Conservation (phyloP, 768 basidiomycete species). For the Lactifluus subvellereus region DNA sequence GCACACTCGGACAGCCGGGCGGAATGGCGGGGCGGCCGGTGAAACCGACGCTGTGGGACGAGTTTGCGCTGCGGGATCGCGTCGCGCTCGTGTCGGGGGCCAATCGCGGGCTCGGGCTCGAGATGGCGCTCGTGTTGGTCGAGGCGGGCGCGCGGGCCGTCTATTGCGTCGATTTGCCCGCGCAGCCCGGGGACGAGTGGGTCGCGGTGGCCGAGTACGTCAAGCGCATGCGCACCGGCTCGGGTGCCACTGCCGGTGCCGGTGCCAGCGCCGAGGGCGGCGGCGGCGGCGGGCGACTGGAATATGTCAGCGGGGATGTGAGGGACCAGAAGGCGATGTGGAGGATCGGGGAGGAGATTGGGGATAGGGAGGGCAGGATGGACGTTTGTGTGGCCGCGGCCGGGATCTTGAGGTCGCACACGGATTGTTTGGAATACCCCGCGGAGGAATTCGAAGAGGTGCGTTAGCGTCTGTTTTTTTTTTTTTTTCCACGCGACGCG, state of each 20-base stretch:
- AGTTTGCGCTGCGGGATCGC: conserved; percentile 51
- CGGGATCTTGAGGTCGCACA: conserved; percentile 57
- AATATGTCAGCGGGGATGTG: conserved; percentile 64
- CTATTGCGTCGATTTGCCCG: conserved; percentile 63
- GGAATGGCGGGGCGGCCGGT: conserved; percentile 30
- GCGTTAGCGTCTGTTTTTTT: conserved; percentile 12
- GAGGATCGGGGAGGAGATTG: conserved; percentile 52
- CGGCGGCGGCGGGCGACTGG: conserved; percentile 31
- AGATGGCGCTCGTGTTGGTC: conserved; percentile 69
- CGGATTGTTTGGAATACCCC: conserved; percentile 60
- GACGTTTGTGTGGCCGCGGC: conserved; percentile 77
- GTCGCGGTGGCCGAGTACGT: conserved; percentile 48
- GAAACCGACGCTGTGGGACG: conserved; percentile 49
- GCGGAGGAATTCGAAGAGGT: conserved; percentile 61
- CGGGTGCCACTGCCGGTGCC: no score
- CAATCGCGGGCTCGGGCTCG: conserved; percentile 63
- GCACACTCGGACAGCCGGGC: conserved; percentile 17
- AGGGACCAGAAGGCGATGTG: conserved; percentile 56
- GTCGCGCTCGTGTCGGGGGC: conserved; percentile 43
- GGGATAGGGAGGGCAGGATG: conserved; percentile 60
- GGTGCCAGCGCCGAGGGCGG: conserved; percentile 15
- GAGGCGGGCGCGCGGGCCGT: conserved; percentile 68
- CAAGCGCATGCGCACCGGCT: conserved; percentile 26
- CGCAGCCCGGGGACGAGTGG: conserved; percentile 54
- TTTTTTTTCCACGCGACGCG: background rate